Evolutionary conservation across 306 rosid genomes (phyloP).

Genomic region (Prunus armeniaca): DNA sequence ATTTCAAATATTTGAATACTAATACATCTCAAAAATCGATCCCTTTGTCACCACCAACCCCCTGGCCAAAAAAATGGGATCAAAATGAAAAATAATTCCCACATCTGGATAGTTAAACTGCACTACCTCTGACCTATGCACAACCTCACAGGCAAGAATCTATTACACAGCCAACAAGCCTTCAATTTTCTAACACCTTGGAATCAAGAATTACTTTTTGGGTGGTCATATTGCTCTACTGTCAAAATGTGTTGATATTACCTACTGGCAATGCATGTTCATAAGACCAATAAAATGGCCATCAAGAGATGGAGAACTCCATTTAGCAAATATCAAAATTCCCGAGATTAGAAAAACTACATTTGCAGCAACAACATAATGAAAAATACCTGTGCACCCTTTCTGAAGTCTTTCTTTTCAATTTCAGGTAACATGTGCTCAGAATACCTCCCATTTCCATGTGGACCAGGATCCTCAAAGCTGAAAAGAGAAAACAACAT

Average conservation of each 20-base stretch:
- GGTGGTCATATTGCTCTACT: neutral
- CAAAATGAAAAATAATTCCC: neutral
- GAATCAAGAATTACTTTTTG: neutral
- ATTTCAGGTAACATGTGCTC: constrained; percentile 96
- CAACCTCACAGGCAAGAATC: neutral
- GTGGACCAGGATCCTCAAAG: constrained; percentile 98
- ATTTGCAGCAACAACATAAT: constrained; percentile 15
- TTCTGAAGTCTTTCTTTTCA: constrained; percentile 85
- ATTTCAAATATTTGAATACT: neutral
- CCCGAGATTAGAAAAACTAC: constrained; percentile 14
- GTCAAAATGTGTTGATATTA: constrained; percentile 3
- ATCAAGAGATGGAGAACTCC: constrained; percentile 7
- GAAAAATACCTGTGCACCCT: constrained; percentile 94
- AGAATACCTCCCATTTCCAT: constrained; percentile 92
- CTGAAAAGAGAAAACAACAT: constrained; percentile 32
- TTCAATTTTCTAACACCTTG: neutral
- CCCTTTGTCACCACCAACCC: neutral
- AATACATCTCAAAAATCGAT: neutral
- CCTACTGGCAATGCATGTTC: constrained; percentile 8
- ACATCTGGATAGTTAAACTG: neutral
- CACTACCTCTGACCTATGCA: neutral
- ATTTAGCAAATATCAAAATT: neutral
- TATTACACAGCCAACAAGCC: neutral
- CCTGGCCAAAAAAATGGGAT: neutral
- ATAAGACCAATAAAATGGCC: neutral